These are phyloP conservation scores for Limonium bicolor DNA, from an alignment of 148 eudicot genomes.

Conservation along the genomic window DNA sequence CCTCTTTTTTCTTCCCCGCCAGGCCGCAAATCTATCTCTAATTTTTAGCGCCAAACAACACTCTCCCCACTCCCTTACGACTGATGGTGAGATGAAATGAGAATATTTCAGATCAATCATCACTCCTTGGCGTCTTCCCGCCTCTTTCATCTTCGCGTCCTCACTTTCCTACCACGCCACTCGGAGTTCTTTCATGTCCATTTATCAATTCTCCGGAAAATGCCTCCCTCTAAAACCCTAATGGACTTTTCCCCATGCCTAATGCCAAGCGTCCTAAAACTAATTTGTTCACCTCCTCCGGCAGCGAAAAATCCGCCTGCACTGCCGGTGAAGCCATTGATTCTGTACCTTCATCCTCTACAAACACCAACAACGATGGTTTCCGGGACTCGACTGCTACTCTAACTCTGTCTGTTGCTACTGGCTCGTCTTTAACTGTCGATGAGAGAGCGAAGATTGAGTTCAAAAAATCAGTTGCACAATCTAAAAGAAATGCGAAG, in stretches of 20 bases:
- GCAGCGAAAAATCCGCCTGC: conserved; percentile 5
- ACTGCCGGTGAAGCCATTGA: neutral
- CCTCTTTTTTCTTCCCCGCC: too few species aligned
- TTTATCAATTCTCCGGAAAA: conserved; percentile 9
- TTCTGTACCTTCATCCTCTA: conserved; percentile 4
- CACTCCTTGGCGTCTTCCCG: neutral
- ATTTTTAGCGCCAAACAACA: too few species aligned
- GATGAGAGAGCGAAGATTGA: conserved; percentile 50
- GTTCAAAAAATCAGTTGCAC: conserved; percentile 40
- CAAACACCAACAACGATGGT: neutral
- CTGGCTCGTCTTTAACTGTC: conserved; percentile 13
- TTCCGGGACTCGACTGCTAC: neutral
- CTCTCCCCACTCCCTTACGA: too few species aligned
- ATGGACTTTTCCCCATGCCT: conserved; percentile 45
- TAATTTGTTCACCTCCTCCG: conserved; percentile 5
- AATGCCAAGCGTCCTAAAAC: conserved; percentile 51
- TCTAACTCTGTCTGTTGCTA: neutral
- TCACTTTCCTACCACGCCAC: too few species aligned
- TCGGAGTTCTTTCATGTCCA: neutral
- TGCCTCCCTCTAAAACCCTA: conserved; percentile 52
- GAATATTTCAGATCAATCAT: neutral
- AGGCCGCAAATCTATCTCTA: too few species aligned
- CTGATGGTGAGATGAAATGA: conserved; percentile 1
- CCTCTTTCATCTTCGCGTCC: neutral
- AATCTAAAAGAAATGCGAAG: conserved; percentile 37